phyloP scores from a whole-genome alignment of 1,284 basidiomycete species.

The Austropuccinia psidii region DNA sequence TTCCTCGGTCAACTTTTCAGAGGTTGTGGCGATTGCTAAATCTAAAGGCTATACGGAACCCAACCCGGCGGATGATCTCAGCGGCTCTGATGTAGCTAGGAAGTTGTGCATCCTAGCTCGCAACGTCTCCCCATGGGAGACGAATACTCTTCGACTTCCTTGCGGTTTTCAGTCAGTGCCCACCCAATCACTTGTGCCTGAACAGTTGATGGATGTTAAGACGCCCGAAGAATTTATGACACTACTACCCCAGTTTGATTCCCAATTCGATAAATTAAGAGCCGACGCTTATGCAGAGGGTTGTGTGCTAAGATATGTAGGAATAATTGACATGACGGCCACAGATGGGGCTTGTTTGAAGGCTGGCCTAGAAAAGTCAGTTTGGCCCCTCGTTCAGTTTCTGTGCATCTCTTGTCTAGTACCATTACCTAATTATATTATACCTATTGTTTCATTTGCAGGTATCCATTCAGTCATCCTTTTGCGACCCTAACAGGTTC shows the following conservation, averaged over 20 bases:
- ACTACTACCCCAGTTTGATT: constrained; percentile 75
- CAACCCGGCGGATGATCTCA: constrained; percentile 91
- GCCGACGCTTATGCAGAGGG: constrained; percentile 67
- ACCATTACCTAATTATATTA: constrained; percentile 1
- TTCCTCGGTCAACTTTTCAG: constrained; percentile 13
- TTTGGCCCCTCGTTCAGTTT: too few relatives aligned
- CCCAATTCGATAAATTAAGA: constrained; percentile 66
- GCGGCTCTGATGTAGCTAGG: constrained; percentile 90
- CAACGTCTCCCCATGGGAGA: constrained; percentile 55
- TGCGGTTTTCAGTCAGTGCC: constrained; percentile 70
- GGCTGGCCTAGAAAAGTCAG: constrained; percentile 75
- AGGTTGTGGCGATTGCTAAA: constrained; percentile 57
- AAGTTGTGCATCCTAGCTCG: constrained; percentile 93
- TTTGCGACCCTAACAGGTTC: constrained; percentile 93
- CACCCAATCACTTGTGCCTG: constrained; percentile 78
- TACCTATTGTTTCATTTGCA: constrained; percentile 46
- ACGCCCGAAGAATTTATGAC: constrained; percentile 68
- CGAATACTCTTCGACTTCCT: constrained; percentile 51
- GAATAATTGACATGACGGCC: constrained; percentile 74
- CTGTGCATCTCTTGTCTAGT: neutral
- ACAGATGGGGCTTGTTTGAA: constrained; percentile 58
- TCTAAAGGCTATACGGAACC: constrained; percentile 97
- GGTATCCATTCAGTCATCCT: constrained; percentile 78
- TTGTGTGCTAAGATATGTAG: constrained; percentile 84
- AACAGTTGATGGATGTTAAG: constrained; percentile 59